Evolutionary conservation across 805 yeast species (phyloP), one percentile per base, ranked within the genome.

Genomic region (Priceomyces medius): DNA sequence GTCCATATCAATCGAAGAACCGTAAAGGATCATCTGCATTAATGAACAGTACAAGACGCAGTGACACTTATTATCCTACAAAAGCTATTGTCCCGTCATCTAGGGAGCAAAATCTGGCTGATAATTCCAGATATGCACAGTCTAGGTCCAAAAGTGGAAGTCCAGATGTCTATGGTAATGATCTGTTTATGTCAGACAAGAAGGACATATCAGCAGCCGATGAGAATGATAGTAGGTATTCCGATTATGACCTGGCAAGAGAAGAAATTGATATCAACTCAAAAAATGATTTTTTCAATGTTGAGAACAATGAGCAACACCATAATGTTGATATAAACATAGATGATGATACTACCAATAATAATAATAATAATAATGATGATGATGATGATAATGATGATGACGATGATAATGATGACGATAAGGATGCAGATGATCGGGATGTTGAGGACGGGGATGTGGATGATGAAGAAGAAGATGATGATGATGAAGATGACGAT

Each of bases 401-500:
- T 33, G 62, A 52, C 6, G 66, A 59, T 2, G 63, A 58, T 17
- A 64, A 55, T 7, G 61, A 55, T 9, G 61, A 31, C n/a, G 41
- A 44, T 4, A 61, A 47, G 10, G 67, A 62, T 1, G 64, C 59
- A 9, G 45, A 40, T 23, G 40, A 32, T 12, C 35, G 21, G 20
- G 29, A 35, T 7, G 41, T 32, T 7, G 24, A 23, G 20, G 39
- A 37, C 7, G 24, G 23, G 13, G 46, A 39, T 13, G 26, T 9
- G 7, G 33, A 29, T 9, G 34, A 20, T 21, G 14, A 31, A 26
- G 20, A 16, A n/a, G n/a, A n/a, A n/a, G n/a, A 19, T 35, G 40
- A 38, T 10, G 44, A 43, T 9, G 47, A 80, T 72, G 57, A 77
- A 79, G 33, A 64, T 77, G 27, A 68, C 61, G 38, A 77, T 76